Evolutionary conservation across 805 yeast species (phyloP), one percentile per base, ranked within the genome.

Genomic region (Saccharomyces jurei): DNA sequence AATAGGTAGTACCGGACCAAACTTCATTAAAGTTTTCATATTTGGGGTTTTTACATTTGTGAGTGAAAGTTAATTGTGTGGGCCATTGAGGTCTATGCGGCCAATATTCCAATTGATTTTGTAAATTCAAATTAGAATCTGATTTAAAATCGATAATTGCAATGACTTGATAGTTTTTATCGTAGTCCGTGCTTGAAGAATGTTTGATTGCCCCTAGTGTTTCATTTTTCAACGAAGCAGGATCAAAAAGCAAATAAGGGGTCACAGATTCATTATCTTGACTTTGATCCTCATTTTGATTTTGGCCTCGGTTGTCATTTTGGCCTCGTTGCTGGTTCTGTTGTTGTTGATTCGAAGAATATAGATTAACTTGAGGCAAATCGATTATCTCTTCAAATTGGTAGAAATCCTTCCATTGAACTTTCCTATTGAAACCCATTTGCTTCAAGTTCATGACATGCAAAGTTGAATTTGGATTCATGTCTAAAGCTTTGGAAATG

Each of bases 1-100:
- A 59, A 13, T 64, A 58, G 17, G 56, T 52, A 13, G 58, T 41
- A n/a, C 71, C 69, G 0, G 63, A 57, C 71, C 71, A 69, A 27
- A 56, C 52, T 5, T 55, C 48, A 14, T 49, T 55, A 21, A 67
- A 53, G 17, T 56, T 53, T n/a, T 36, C 32, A 4, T 54, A 55
- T 2, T 56, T 50, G 47, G 58, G 56, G 25, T 53, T 27, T 52
- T 70, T 70, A 13, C 60, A 55, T 53, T 64, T 63, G 3, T 58
- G 46, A 26, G 51, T 65, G 25, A 55, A 54, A 3, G 63, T 59
- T 32, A 69, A 51, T 0, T 71, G 72, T 41, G 56, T 30, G 1
- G 74, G 72, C 64, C 67, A 63, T 21, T 55, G 51, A 17, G 68
- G 64, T 49, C 63, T 59, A n/a, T 36, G 44, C 10, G 44, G 44